Evolutionary conservation across 129 eudicot species (phyloP).

Genomic region (Tanacetum coccineum): DNA sequence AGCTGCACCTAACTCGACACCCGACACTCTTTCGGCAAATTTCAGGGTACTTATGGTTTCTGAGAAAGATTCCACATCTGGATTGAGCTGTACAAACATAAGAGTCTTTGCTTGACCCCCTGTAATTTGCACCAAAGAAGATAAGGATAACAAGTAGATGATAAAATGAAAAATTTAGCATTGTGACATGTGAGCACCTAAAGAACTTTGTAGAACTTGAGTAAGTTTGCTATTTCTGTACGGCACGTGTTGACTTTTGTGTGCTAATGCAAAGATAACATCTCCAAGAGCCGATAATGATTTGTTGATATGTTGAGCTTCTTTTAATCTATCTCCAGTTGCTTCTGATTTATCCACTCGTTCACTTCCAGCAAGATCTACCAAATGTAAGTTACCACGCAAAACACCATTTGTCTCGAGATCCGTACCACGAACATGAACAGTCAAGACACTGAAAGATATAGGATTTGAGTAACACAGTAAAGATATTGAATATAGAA

Average conservation of each 20-base stretch:
- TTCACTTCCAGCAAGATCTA: conserved; percentile 95
- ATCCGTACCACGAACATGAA: conserved; percentile 80
- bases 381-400: conserved; percentile 85
- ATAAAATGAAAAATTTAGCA: not conserved
- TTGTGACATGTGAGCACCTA: conserved; percentile 41
- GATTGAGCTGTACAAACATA: conserved; percentile 87
- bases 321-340: conserved; percentile 72
- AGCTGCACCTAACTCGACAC: conserved; percentile 93
- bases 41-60: conserved; percentile 76
- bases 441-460: conserved; percentile 65
- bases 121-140: conserved; percentile 20
- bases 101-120: conserved; percentile 93
- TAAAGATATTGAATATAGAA: not conserved
- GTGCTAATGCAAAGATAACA: conserved; percentile 87
- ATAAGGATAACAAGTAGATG: conserved; percentile 8
- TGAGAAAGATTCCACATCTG: conserved; percentile 72
- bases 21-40: conserved; percentile 87
- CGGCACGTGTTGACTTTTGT: conserved; percentile 76
- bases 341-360: conserved; percentile 86
- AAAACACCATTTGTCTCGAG: conserved; percentile 56
- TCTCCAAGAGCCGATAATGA: conserved; percentile 89
- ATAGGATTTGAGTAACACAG: conserved; percentile 1
- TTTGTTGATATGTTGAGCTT: conserved; percentile 90
- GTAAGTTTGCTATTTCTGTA: conserved; percentile 90
- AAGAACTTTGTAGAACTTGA: conserved; percentile 87